A percentile compares a stretch with the other conserved stretches of the same genome.
Evolutionary conservation across 2,329 filamentous ascomycete species (phyloP).

Genomic region (Claviceps sorghi): DNA sequence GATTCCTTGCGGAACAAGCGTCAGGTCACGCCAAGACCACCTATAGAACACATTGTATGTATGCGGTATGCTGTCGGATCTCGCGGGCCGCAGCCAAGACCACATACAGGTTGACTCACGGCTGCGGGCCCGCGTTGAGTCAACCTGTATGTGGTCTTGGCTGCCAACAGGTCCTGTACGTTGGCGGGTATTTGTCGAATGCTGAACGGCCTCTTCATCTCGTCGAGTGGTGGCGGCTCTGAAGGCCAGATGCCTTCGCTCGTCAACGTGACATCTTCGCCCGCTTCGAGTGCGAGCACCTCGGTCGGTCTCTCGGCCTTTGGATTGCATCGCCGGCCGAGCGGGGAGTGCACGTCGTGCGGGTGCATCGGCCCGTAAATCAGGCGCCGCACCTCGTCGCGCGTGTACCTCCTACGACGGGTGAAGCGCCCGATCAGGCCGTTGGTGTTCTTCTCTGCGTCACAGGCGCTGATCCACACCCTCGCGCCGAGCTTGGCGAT

Average conservation of each 20-base stretch:
- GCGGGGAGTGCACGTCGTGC: not conserved
- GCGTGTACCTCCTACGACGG: constrained; percentile 28
- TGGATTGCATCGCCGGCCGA: constrained; percentile 5
- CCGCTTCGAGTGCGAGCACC: constrained; percentile 26
- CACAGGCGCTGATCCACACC: constrained; percentile 27
- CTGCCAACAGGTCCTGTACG: not conserved
- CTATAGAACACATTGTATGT: no score
- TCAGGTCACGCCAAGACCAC: no score
- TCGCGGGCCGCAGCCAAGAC: no score
- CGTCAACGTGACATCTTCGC: constrained; percentile 28
- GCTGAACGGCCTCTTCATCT: not conserved
- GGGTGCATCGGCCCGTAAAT: constrained; percentile 8
- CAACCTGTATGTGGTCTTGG: not conserved
- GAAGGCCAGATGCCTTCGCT: constrained; percentile 23
- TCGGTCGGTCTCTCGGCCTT: constrained; percentile 18
- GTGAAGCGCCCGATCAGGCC: constrained; percentile 38
- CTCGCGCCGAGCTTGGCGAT: constrained; percentile 6
- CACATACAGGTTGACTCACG: no score
- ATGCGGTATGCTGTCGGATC: no score
- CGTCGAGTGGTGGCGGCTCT: not conserved
- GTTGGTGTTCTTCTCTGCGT: constrained; percentile 35
- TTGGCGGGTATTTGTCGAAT: constrained; percentile 1
- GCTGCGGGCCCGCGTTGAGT: not conserved
- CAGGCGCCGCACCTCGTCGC: constrained; percentile 29
- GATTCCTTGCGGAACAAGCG: no score